Conservation (phyloP, 2,329 filamentous ascomycete genomes). For the Trichoderma simmonsii region DNA sequence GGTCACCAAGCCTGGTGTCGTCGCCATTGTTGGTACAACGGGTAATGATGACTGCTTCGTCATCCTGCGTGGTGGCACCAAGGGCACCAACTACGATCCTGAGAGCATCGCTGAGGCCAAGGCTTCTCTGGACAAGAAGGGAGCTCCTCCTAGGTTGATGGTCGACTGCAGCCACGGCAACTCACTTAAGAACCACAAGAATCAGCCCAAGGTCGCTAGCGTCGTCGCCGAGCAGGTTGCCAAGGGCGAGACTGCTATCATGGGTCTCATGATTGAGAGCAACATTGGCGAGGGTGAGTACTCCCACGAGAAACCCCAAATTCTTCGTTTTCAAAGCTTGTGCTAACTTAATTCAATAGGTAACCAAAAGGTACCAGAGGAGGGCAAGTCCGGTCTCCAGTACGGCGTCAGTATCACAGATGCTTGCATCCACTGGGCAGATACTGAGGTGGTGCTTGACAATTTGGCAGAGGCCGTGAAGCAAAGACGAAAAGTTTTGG, state of each 20-base stretch:
- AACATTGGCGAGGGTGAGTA: slow-evolving; percentile 82
- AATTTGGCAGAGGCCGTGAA: slow-evolving; percentile 76
- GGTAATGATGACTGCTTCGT: slow-evolving; percentile 98
- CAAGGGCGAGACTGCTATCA: slow-evolving; percentile 78
- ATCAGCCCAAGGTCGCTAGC: slow-evolving; percentile 90
- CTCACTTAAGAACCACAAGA: slow-evolving; percentile 92
- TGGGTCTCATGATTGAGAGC: slow-evolving; percentile 99
- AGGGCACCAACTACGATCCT: slow-evolving; percentile 90
- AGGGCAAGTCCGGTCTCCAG: slow-evolving; percentile 80
- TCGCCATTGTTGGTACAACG: slow-evolving; percentile 88
- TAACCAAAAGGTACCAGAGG: slow-evolving; percentile 84
- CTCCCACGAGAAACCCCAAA: too few relatives aligned
- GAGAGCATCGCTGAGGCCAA: slow-evolving; percentile 82
- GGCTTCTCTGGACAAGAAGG: slow-evolving; percentile 70
- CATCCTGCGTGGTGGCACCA: slow-evolving; percentile 87
- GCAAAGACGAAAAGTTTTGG: slow-evolving; percentile 56
- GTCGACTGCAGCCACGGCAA: slow-evolving; percentile 98
- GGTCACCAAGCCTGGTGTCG: slow-evolving; percentile 93
- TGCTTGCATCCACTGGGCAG: slow-evolving; percentile 92
- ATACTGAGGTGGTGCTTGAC: slow-evolving; percentile 76
- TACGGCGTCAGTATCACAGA: slow-evolving; percentile 97
- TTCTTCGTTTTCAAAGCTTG: slow-evolving; percentile 25
- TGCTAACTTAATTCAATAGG: slow-evolving; percentile 43
- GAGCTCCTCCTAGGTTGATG: slow-evolving; percentile 78
- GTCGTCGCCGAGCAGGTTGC: slow-evolving; percentile 80